These are phyloP conservation scores for Arabidopsis suecica DNA, from an alignment of 345 rosid genomes.

Conservation along the genomic window DNA sequence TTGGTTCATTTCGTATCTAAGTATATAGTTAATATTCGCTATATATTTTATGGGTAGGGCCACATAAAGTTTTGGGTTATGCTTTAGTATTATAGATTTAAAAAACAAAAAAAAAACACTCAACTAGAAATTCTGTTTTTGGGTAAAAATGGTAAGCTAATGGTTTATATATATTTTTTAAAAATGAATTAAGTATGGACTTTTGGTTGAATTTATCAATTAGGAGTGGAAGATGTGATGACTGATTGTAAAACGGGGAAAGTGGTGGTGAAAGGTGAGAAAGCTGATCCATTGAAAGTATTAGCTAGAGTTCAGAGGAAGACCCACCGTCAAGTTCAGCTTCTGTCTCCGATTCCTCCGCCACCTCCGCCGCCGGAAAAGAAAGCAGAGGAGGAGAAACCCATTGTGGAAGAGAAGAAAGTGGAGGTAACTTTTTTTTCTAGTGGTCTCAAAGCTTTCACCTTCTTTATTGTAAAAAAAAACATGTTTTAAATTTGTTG, in stretches of 20 bases:
- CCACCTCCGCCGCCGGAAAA: conserved; percentile 70
- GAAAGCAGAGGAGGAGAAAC: conserved; percentile 62
- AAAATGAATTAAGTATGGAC: neutral
- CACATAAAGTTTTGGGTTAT: conserved; percentile 23
- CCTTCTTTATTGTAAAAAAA: neutral
- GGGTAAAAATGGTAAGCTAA: conserved; percentile 8
- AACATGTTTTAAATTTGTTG: neutral
- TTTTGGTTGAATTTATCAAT: conserved; percentile 16
- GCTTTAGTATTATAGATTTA: neutral
- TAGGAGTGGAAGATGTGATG: conserved; percentile 91
- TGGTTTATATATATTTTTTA: neutral
- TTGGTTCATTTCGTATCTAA: conserved; percentile 14
- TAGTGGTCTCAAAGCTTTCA: conserved; percentile 14
- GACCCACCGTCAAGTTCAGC: conserved; percentile 84
- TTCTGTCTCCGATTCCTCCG: conserved; percentile 87
- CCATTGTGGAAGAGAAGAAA: conserved; percentile 71
- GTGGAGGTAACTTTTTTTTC: conserved; percentile 58
- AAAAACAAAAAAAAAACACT: neutral
- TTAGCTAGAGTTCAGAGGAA: conserved; percentile 80
- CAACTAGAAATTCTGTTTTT: conserved; percentile 18
- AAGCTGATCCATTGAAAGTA: conserved; percentile 92
- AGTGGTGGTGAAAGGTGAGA: conserved; percentile 98
- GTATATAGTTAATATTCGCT: conserved; percentile 23
- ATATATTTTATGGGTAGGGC: conserved; percentile 30
- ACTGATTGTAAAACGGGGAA: conserved; percentile 81